Evolutionary conservation across 208 protist genomes (phyloP).

Genomic region (Porcisia deanei): DNA sequence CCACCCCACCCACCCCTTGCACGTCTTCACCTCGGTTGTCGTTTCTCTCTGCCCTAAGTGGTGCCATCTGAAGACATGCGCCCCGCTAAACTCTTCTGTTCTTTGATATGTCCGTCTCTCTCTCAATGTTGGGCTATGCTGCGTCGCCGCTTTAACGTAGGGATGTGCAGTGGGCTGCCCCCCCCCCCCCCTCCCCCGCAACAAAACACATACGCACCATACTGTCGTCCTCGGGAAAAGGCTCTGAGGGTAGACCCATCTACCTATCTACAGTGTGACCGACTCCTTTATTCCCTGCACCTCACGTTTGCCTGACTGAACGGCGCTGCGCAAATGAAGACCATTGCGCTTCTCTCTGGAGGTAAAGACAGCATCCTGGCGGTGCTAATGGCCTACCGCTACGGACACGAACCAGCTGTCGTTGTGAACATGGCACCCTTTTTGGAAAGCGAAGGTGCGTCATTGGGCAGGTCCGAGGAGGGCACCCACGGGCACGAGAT

Average conservation of each 20-base stretch:
- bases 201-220: too few species aligned
- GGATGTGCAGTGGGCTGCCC: too few species aligned
- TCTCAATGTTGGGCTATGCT: neutral
- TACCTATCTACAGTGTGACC: neutral
- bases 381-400: conserved; percentile 93
- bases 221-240: neutral
- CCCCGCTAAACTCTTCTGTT: too few species aligned
- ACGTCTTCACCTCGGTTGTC: neutral
- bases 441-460: neutral
- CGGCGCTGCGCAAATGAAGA: conserved; percentile 86
- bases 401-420: conserved; percentile 96
- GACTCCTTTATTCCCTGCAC: neutral
- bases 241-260: neutral
- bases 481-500: conserved; percentile 85
- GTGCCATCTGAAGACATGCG: neutral
- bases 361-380: conserved; percentile 98
- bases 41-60: neutral
- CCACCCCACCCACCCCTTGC: too few species aligned
- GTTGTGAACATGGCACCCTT: conserved; percentile 94
- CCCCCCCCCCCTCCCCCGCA: too few species aligned
- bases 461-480: neutral
- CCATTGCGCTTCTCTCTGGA: conserved; percentile 96
- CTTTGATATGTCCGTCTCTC: too few species aligned
- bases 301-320: too few species aligned
- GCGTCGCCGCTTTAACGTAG: neutral